Evolutionary conservation across 2,329 filamentous ascomycete species (phyloP).

Genomic region (Colletotrichum liaoningense): DNA sequence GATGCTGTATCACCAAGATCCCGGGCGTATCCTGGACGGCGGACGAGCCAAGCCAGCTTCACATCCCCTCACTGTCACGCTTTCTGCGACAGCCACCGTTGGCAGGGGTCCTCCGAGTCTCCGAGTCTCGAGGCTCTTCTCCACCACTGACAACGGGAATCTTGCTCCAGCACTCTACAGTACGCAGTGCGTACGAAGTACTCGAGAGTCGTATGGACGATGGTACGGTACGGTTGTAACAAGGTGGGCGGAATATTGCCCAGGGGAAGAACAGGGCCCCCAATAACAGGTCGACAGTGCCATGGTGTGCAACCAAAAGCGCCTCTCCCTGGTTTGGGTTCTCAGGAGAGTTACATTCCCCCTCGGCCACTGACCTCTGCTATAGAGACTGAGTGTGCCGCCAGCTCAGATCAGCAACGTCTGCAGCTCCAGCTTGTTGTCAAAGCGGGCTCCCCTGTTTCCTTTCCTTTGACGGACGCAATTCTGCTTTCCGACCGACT

Average conservation of each 20-base stretch:
- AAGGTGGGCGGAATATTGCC: neutral
- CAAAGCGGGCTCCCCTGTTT: constrained; percentile 22
- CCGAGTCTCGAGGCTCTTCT: neutral
- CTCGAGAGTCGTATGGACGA: neutral
- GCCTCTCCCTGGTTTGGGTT: neutral
- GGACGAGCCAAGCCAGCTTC: neutral
- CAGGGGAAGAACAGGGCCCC: neutral
- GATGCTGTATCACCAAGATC: constrained; percentile 3
- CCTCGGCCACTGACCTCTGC: constrained; percentile 2
- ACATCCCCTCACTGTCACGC: constrained; percentile 10
- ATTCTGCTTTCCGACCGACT: neutral
- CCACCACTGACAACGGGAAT: neutral
- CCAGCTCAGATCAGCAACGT: constrained; percentile 13
- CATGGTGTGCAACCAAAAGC: neutral
- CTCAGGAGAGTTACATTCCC: neutral
- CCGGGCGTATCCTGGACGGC: constrained; percentile 2
- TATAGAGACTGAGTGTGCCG: neutral
- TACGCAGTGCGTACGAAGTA: no score
- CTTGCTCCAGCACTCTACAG: no score
- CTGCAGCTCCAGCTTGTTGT: constrained; percentile 6
- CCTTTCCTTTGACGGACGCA: neutral
- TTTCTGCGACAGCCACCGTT: constrained; percentile 12
- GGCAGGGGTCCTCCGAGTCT: neutral
- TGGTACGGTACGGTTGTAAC: neutral
- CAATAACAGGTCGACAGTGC: neutral